phyloP scores from a whole-genome alignment of 2,329 filamentous ascomycete species.

The Neoascochyta sp. region DNA sequence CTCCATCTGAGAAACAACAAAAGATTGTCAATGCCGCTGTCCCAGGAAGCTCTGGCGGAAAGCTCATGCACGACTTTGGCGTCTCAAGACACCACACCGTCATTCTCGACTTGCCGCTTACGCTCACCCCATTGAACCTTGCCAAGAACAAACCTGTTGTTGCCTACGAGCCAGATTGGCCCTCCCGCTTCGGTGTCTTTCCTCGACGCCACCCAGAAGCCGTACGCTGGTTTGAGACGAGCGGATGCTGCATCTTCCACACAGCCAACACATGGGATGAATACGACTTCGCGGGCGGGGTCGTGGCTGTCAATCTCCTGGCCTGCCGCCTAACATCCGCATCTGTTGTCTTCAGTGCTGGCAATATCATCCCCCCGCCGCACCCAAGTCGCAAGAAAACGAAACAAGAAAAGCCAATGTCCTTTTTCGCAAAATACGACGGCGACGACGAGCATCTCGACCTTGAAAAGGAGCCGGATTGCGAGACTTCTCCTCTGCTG shows the following conservation, averaged over 20 bases:
- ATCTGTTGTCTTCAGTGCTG: constrained; percentile 61
- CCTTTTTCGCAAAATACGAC: constrained; percentile 48
- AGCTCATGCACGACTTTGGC: constrained; percentile 76
- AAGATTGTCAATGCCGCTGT: constrained; percentile 53
- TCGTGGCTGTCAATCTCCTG: constrained; percentile 57
- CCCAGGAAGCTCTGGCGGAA: constrained; percentile 59
- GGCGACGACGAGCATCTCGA: constrained; percentile 25
- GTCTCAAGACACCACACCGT: constrained; percentile 61
- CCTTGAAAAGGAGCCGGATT: constrained; percentile 22
- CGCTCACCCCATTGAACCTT: constrained; percentile 61
- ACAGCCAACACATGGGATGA: constrained; percentile 69
- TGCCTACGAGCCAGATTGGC: constrained; percentile 55
- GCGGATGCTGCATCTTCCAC: constrained; percentile 67
- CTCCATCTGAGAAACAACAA: constrained; percentile 1
- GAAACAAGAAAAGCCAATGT: constrained; percentile 39
- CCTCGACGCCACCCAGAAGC: constrained; percentile 56
- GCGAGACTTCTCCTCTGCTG: constrained; percentile 25
- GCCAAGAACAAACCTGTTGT: constrained; percentile 55
- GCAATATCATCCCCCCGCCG: constrained; percentile 56
- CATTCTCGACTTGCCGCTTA: constrained; percentile 66
- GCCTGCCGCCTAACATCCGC: constrained; percentile 65
- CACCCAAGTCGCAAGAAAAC: constrained; percentile 24
- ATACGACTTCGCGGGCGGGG: constrained; percentile 24
- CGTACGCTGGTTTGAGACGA: constrained; percentile 65
- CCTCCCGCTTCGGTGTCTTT: constrained; percentile 65